phyloP scores from a whole-genome alignment of 306 rosid genomes.

The Fragaria nilgerrensis region DNA sequence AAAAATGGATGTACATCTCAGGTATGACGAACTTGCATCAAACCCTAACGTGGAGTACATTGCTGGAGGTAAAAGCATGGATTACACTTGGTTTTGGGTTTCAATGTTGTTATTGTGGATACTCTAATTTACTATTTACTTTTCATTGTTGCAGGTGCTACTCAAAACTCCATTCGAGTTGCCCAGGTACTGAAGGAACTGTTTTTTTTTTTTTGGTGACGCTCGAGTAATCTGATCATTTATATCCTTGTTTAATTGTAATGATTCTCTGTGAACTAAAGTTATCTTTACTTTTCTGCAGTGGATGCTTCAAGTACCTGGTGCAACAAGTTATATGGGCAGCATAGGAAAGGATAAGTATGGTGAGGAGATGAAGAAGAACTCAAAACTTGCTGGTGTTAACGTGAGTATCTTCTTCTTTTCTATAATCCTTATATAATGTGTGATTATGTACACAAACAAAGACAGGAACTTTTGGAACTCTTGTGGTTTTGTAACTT shows the following conservation, averaged over 20 bases:
- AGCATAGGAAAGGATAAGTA: conserved; percentile 93
- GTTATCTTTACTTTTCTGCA: conserved; percentile 15
- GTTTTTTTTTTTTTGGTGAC: not conserved
- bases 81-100: not conserved
- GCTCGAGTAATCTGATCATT: not conserved
- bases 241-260: not conserved
- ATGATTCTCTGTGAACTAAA: not conserved
- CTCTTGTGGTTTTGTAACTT: not conserved
- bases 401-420: conserved; percentile 45
- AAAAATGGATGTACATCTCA: conserved; percentile 17
- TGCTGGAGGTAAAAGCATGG: conserved; percentile 74
- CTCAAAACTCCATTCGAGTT: conserved; percentile 84
- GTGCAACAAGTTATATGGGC: conserved; percentile 88
- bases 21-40: conserved; percentile 74
- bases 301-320: conserved; percentile 95
- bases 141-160: conserved; percentile 60
- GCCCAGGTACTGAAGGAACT: conserved; percentile 61
- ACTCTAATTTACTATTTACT: not conserved
- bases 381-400: conserved; percentile 66
- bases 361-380: conserved; percentile 86
- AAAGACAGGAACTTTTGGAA: not conserved
- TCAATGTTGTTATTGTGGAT: not conserved
- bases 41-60: conserved; percentile 70
- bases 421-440: not conserved
- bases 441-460: not conserved